Evolutionary conservation across 495 filamentous ascomycete species (phyloP).

Genomic region (Bryoglossum gracile): DNA sequence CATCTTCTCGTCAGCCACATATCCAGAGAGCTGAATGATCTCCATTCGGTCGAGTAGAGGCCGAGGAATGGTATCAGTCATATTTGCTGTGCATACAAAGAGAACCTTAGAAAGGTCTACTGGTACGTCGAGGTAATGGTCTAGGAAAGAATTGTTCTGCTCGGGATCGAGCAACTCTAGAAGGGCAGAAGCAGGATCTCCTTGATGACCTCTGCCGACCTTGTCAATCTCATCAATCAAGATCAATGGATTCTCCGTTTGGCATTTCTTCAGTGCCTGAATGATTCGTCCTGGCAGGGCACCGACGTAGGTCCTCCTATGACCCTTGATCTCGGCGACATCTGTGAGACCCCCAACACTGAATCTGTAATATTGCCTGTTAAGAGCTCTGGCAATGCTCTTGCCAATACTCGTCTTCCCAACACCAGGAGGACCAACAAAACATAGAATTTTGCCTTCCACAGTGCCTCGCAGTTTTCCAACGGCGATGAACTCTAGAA

Average conservation of each 20-base stretch:
- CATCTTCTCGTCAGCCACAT: constrained; percentile 98
- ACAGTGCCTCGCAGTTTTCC: constrained; percentile 96
- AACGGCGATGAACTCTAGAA: constrained; percentile 97
- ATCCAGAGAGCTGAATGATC: constrained; percentile 92
- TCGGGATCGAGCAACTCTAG: constrained; percentile 94
- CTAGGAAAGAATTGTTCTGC: constrained; percentile 94
- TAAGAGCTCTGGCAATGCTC: constrained; percentile 89
- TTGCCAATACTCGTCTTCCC: constrained; percentile 99
- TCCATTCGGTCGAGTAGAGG: constrained; percentile 97
- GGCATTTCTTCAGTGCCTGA: constrained; percentile 97
- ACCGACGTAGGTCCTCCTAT: constrained; percentile 93
- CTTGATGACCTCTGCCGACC: constrained; percentile 90
- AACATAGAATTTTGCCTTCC: constrained; percentile 97
- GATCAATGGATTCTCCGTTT: constrained; percentile 95
- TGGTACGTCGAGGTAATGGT: constrained; percentile 98
- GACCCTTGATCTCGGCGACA: constrained; percentile 99
- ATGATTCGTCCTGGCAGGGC: constrained; percentile 95
- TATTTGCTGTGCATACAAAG: constrained; percentile 98
- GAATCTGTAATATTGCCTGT: constrained; percentile 95
- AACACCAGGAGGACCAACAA: constrained; percentile 91
- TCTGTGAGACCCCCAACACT: constrained; percentile 95
- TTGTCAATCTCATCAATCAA: constrained; percentile 98
- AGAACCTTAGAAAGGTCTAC: constrained; percentile 97
- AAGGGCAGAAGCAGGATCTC: constrained; percentile 90
- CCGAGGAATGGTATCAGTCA: constrained; percentile 96